Percentiles rank a stretch among this genome's conserved stretches.
Conservation (phyloP, 768 basidiomycete species). For the Lentinula detonsa region DNA sequence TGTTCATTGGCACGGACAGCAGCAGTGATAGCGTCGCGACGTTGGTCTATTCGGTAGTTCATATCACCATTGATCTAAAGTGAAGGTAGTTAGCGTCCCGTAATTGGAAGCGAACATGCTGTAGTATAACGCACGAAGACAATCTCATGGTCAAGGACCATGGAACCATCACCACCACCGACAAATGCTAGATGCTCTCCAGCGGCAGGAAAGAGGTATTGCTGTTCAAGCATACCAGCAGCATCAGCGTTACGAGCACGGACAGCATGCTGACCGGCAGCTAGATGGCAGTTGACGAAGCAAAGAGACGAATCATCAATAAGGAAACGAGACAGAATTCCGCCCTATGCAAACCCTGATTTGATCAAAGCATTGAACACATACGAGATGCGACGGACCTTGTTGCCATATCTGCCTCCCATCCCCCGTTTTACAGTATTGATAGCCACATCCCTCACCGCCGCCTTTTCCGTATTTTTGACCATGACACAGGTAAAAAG, state of each 20-base stretch:
- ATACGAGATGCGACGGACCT: constrained; percentile 40
- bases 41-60: constrained; percentile 96
- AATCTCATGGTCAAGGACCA: constrained; percentile 92
- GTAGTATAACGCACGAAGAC: constrained; percentile 59
- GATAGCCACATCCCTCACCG: constrained; percentile 65
- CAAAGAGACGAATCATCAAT: constrained; percentile 92
- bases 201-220: constrained; percentile 52
- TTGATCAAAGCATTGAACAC: not conserved
- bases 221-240: constrained; percentile 81
- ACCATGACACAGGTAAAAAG: constrained; percentile 50
- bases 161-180: constrained; percentile 89
- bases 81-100: not conserved
- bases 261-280: constrained; percentile 85
- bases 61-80: constrained; percentile 83
- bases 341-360: constrained; percentile 49
- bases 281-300: constrained; percentile 95
- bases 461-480: constrained; percentile 55
- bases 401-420: constrained; percentile 91
- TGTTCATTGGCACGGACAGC: constrained; percentile 66
- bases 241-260: constrained; percentile 84
- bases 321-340: constrained; percentile 83
- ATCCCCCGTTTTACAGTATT: constrained; percentile 88
- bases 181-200: constrained; percentile 65
- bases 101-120: not conserved
- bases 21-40: constrained; percentile 75